Base-by-base conservation (phyloP, 2,329 filamentous ascomycete species). In the Sporothrix schenckii region DNA sequence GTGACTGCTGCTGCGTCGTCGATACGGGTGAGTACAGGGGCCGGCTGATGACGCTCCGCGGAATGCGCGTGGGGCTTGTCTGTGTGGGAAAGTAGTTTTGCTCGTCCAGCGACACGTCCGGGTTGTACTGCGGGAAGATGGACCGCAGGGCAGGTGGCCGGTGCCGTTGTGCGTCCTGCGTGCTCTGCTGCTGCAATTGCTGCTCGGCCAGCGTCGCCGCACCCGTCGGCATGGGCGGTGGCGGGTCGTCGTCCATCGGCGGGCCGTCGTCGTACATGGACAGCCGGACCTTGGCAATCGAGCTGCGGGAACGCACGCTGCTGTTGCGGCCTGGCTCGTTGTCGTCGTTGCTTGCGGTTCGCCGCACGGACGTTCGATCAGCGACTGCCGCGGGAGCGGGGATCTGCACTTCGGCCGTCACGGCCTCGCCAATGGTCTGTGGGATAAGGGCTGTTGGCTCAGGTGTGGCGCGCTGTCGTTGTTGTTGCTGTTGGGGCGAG, bases 51-150 rank as follows among this genome's bases (percentile, higher is more conserved):
- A 89, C 85, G 19, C 86, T 85, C 49, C 84, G 83, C 5, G 89
- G 89, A 65, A 92, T 86, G 44, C 87, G 84, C 1, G 86, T 86
- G 14, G 90, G 89, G 72, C 86, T 88, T 69, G 85, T 80, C 76
- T 90, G 87, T 0, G 87, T 89, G 2, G 91, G 90, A 65, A 86
- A 90, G 79, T 94, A 93, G 61, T 87, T 80, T 76, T 94, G 91
- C 70, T 88, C 86, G 69, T 88, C 83, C 3, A 92, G 84, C 5
- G 90, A 83, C 30, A 92, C 77, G 1, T 85, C 85, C 3, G 88
- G 89, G 75, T 94, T 89, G 77, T 93, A 93, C 41, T 86, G 84
- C 9, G 91, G 91, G 75, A 94, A 94, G 75, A 94, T 93, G 30
- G 91, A 93, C 44, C 87, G 85, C 75, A 91, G 84, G 0, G 85